These are phyloP conservation scores for Globisporangium polare DNA, from an alignment of 352 stramenopile genomes.

Conservation along the genomic window DNA sequence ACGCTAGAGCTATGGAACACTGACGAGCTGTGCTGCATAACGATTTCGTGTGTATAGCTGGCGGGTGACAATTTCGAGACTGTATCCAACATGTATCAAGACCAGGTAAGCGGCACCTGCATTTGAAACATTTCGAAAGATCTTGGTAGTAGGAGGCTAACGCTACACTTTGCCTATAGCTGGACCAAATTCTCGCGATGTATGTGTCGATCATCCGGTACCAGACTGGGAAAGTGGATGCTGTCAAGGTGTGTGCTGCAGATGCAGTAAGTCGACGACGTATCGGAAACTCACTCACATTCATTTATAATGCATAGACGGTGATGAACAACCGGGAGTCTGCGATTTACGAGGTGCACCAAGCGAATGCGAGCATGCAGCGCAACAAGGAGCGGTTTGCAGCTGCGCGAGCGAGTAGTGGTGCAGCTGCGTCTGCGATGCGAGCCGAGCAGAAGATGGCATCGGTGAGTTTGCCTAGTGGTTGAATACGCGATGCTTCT, in stretches of 20 bases:
- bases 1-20: neutral
- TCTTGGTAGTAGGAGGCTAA: neutral
- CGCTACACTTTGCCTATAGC: conserved; percentile 19
- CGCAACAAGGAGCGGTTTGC: conserved; percentile 87
- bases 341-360: conserved; percentile 81
- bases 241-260: conserved; percentile 84
- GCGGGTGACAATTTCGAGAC: conserved; percentile 82
- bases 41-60: conserved; percentile 3
- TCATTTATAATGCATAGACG: conserved; percentile 29
- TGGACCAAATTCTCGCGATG: conserved; percentile 82
- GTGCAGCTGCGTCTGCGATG: conserved; percentile 81
- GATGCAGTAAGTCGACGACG: too few relatives aligned
- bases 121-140: neutral
- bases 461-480: conserved; percentile 34
- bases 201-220: conserved; percentile 87
- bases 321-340: conserved; percentile 86
- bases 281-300: neutral
- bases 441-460: conserved; percentile 87
- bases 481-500: too few relatives aligned
- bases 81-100: conserved; percentile 83
- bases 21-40: neutral
- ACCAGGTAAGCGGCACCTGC: conserved; percentile 43
- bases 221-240: conserved; percentile 79
- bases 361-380: conserved; percentile 89
- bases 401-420: conserved; percentile 77